Conservation (phyloP, 2,329 filamentous ascomycete genomes). For the Botrytis deweyae region DNA sequence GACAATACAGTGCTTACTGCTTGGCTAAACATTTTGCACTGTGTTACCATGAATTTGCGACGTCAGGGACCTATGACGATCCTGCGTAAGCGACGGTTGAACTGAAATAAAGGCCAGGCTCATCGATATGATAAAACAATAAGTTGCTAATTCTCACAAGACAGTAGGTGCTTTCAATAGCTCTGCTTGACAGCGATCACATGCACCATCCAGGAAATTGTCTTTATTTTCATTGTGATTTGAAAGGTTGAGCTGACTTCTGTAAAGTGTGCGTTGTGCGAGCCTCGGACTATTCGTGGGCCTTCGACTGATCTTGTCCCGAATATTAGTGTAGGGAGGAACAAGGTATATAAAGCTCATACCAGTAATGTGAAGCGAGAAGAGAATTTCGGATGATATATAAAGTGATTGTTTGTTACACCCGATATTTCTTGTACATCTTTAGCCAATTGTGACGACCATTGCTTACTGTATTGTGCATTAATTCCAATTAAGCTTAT, state of each 20-base stretch:
- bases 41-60: background rate
- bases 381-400: background rate
- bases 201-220: background rate
- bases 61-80: background rate
- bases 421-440: background rate
- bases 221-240: background rate
- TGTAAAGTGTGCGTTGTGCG: background rate
- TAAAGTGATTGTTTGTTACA: background rate
- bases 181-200: background rate
- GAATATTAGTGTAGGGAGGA: background rate
- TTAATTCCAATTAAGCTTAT: conserved; percentile 12
- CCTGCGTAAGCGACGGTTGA: background rate
- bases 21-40: background rate
- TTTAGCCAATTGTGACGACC: background rate
- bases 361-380: background rate
- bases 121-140: background rate
- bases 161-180: background rate
- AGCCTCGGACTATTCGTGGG: no score
- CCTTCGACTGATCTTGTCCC: background rate
- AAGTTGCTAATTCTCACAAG: no score
- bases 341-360: background rate
- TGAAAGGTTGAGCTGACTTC: background rate
- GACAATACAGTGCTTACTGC: background rate
- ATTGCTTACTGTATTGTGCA: conserved; percentile 3
- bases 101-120: background rate